phyloP scores from a whole-genome alignment of 2,329 filamentous ascomycete genomes.

The Leptographium lundbergii region DNA sequence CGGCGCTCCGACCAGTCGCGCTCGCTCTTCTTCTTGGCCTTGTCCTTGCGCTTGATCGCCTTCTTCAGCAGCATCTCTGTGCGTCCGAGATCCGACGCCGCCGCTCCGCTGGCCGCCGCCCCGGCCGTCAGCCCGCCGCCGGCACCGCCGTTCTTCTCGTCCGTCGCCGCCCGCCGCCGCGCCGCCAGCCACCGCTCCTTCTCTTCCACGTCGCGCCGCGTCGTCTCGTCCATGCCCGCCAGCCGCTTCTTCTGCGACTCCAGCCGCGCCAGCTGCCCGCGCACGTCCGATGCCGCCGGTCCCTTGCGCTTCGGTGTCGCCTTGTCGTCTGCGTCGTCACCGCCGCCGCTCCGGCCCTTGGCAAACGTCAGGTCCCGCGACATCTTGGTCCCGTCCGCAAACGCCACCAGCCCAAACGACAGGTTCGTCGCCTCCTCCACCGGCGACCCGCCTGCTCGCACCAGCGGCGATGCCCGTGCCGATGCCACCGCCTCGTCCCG shows the following conservation, averaged over 20 bases:
- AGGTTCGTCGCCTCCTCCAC: conserved; percentile 52
- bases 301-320: conserved; percentile 53
- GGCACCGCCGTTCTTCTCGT: conserved; percentile 15
- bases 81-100: conserved; percentile 1
- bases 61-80: conserved; percentile 73
- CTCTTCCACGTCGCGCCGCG: conserved; percentile 76
- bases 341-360: conserved; percentile 17
- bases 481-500: conserved; percentile 48
- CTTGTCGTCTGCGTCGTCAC: neutral
- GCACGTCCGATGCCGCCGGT: conserved; percentile 56
- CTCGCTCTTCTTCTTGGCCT: conserved; percentile 80
- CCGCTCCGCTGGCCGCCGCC: conserved; percentile 9
- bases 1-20: conserved; percentile 71
- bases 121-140: conserved; percentile 6
- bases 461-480: conserved; percentile 44
- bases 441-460: conserved; percentile 28
- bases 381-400: conserved; percentile 70
- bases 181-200: conserved; percentile 93
- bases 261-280: conserved; percentile 72
- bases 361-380: conserved; percentile 59
- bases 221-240: conserved; percentile 60
- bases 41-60: conserved; percentile 85
- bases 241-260: conserved; percentile 79
- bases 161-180: conserved; percentile 76
- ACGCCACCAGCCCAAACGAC: conserved; percentile 83